A percentile compares a stretch with the other conserved stretches of the same genome.
Evolutionary conservation across 768 basidiomycete genomes (phyloP).

Genomic region (Cystobasidium tubakii): DNA sequence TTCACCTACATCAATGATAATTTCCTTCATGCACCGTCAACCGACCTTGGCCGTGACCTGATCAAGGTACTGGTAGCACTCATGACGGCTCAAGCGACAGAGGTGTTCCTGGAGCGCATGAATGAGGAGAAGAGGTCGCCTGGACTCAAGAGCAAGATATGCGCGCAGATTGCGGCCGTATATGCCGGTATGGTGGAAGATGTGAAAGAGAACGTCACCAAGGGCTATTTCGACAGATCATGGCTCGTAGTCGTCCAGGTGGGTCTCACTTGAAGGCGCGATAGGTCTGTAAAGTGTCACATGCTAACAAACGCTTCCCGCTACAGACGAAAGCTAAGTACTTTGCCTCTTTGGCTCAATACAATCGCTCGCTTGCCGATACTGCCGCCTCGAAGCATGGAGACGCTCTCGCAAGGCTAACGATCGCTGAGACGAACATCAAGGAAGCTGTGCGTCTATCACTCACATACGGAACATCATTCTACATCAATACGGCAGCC

Average conservation of each 20-base stretch:
- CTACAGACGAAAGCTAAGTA: slow-evolving; percentile 82
- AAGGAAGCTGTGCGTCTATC: slow-evolving; percentile 70
- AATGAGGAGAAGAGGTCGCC: slow-evolving; percentile 84
- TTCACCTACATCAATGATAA: slow-evolving; percentile 98
- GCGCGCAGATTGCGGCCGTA: slow-evolving; percentile 70
- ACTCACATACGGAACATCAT: slow-evolving; percentile 66
- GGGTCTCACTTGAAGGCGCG: slow-evolving; percentile 38
- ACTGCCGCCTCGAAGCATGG: slow-evolving; percentile 71
- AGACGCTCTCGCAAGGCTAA: slow-evolving; percentile 72
- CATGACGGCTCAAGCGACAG: slow-evolving; percentile 87
- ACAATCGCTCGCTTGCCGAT: slow-evolving; percentile 76
- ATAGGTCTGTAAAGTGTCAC: not conserved
- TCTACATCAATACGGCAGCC: slow-evolving; percentile 54
- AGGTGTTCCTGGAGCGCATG: slow-evolving; percentile 76
- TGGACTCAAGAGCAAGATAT: slow-evolving; percentile 71
- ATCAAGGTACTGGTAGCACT: slow-evolving; percentile 84
- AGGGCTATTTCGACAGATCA: slow-evolving; percentile 88
- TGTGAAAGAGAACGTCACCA: slow-evolving; percentile 92
- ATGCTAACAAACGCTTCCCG: not conserved
- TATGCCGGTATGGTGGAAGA: slow-evolving; percentile 80
- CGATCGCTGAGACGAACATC: slow-evolving; percentile 70
- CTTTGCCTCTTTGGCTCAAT: slow-evolving; percentile 77
- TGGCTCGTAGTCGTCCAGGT: slow-evolving; percentile 86
- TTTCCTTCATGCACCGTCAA: slow-evolving; percentile 94
- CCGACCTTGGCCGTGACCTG: slow-evolving; percentile 86